Evolutionary conservation across 2,329 filamentous ascomycete species (phyloP).

Genomic region (Elsinoe arachidis): DNA sequence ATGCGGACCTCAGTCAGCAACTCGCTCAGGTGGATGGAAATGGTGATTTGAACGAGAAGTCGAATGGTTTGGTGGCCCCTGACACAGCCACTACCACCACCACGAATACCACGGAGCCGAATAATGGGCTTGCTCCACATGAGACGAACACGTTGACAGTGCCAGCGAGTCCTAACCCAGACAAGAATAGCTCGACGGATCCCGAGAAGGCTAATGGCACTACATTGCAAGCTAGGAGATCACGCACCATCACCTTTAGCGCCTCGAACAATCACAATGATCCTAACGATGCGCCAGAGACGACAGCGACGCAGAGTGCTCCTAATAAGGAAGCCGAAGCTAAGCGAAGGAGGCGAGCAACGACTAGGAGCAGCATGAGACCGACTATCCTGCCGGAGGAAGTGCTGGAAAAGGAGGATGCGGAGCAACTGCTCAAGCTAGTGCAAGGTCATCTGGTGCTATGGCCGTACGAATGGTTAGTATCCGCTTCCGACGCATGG

Average conservation of each 20-base stretch:
- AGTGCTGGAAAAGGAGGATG: slow-evolving; percentile 62
- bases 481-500: slow-evolving; percentile 14
- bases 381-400: slow-evolving; percentile 60
- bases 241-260: slow-evolving; percentile 27
- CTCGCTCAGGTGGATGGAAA: slow-evolving; percentile 3
- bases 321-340: slow-evolving; percentile 28
- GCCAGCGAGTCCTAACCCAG: not conserved
- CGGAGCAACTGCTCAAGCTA: slow-evolving; percentile 70
- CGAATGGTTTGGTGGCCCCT: not conserved
- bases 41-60: slow-evolving; percentile 22
- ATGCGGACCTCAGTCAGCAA: slow-evolving; percentile 18
- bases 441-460: slow-evolving; percentile 82
- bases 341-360: slow-evolving; percentile 58
- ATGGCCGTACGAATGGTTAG: slow-evolving; percentile 87
- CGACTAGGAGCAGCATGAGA: slow-evolving; percentile 59
- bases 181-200: not conserved
- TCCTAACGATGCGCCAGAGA: slow-evolving; percentile 23
- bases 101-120: not conserved
- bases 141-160: not conserved
- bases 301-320: slow-evolving; percentile 22
- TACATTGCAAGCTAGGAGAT: slow-evolving; percentile 14
- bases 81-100: not conserved
- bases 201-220: slow-evolving; percentile 23
- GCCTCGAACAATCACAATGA: slow-evolving; percentile 14
- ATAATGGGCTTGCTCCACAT: not conserved